Percentiles rank a stretch among this genome's conserved stretches.
Evolutionary conservation across 1,284 basidiomycete genomes (phyloP).

Genomic region (Coniophora puteana): DNA sequence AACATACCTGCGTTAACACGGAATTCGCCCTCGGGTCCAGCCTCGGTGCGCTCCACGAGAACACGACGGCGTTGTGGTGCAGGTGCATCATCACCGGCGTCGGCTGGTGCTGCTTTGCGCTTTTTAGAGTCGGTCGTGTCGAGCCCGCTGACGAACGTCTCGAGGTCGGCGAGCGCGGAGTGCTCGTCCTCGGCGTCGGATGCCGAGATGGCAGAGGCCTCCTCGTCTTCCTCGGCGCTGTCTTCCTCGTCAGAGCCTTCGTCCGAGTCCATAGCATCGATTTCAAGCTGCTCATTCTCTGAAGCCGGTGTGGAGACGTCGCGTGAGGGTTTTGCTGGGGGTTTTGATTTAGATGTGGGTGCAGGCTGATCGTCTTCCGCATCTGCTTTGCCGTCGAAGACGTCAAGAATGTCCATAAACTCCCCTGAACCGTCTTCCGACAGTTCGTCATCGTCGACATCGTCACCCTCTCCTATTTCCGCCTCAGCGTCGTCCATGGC

Average conservation of each 20-base stretch:
- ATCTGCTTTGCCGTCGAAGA: slow-evolving; percentile 60
- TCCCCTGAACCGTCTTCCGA: slow-evolving; percentile 56
- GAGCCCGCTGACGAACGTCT: slow-evolving; percentile 69
- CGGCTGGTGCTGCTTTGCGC: slow-evolving; percentile 52
- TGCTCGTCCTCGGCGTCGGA: slow-evolving; percentile 59
- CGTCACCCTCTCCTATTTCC: slow-evolving; percentile 27
- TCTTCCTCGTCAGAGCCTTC: slow-evolving; percentile 31
- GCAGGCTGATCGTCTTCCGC: slow-evolving; percentile 17
- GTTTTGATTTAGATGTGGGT: background rate
- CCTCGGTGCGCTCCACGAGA: slow-evolving; percentile 70
- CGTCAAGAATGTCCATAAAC: slow-evolving; percentile 65
- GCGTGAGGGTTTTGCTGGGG: slow-evolving; percentile 8
- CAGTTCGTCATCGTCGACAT: slow-evolving; percentile 44
- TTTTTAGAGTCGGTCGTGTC: slow-evolving; percentile 58
- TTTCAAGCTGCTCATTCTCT: slow-evolving; percentile 13
- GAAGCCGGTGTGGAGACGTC: no score
- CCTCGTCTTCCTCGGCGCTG: slow-evolving; percentile 34
- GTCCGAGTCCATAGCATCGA: slow-evolving; percentile 26
- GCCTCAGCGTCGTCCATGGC: slow-evolving; percentile 20
- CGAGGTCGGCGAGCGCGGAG: slow-evolving; percentile 62
- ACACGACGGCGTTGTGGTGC: slow-evolving; percentile 55
- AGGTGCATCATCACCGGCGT: slow-evolving; percentile 18
- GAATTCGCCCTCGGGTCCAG: slow-evolving; percentile 74
- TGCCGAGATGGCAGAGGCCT: slow-evolving; percentile 42
- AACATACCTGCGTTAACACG: slow-evolving; percentile 47